Percentiles rank a stretch among this genome's conserved stretches.
Evolutionary conservation across 495 filamentous ascomycete species (phyloP).

Genomic region (Corynascus novoguineensis): DNA sequence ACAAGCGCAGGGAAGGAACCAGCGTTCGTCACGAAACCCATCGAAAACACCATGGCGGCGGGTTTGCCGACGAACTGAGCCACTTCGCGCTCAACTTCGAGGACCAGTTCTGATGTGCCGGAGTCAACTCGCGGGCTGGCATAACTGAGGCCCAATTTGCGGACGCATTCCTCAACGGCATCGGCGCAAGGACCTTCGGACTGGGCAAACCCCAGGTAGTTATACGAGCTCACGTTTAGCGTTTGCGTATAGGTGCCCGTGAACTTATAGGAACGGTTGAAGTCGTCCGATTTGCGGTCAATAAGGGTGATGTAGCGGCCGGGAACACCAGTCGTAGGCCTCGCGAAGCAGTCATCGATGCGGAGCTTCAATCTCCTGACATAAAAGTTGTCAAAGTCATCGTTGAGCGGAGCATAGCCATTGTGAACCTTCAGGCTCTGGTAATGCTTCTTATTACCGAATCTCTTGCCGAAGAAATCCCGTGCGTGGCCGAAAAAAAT

Average conservation of each 20-base stretch:
- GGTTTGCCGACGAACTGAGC: slow-evolving; percentile 91
- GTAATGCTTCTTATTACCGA: slow-evolving; percentile 73
- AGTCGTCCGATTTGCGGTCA: slow-evolving; percentile 79
- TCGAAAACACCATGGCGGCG: slow-evolving; percentile 92
- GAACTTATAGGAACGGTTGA: slow-evolving; percentile 80
- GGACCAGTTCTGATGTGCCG: slow-evolving; percentile 79
- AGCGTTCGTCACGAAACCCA: slow-evolving; percentile 95
- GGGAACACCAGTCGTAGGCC: slow-evolving; percentile 87
- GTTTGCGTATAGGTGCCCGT: slow-evolving; percentile 93
- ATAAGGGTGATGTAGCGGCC: slow-evolving; percentile 89
- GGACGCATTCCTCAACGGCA: slow-evolving; percentile 76
- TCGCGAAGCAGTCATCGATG: slow-evolving; percentile 93
- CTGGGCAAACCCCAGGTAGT: slow-evolving; percentile 97
- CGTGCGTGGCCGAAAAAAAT: slow-evolving; percentile 93
- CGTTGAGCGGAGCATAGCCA: slow-evolving; percentile 94
- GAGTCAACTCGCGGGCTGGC: slow-evolving; percentile 76
- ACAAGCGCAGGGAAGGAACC: slow-evolving; percentile 85
- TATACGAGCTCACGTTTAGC: slow-evolving; percentile 97
- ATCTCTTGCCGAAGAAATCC: slow-evolving; percentile 97
- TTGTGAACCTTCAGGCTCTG: slow-evolving; percentile 73
- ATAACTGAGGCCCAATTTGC: slow-evolving; percentile 74
- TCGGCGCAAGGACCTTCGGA: slow-evolving; percentile 97
- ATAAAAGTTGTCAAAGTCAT: slow-evolving; percentile 98
- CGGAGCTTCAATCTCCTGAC: slow-evolving; percentile 85
- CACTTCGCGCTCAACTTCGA: slow-evolving; percentile 83